Conservation (phyloP, 495 filamentous ascomycete species). For the Penicilliopsis zonata region DNA sequence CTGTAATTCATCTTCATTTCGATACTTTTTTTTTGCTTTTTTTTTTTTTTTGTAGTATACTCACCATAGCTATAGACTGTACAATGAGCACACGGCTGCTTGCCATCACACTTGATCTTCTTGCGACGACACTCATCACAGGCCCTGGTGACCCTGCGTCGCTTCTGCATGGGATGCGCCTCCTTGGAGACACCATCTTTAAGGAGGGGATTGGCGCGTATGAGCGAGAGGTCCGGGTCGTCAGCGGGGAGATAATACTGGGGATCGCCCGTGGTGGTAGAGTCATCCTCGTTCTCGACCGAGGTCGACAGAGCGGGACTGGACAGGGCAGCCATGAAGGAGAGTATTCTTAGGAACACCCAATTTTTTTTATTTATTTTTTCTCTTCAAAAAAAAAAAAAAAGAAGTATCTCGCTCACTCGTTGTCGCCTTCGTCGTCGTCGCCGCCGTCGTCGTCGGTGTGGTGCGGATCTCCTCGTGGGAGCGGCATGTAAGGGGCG, state of each 20-base stretch:
- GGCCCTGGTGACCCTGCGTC: constrained; percentile 77
- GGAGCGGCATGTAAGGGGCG: constrained; percentile 7
- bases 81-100: constrained; percentile 96
- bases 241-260: constrained; percentile 17
- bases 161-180: constrained; percentile 63
- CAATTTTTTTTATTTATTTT: neutral
- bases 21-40: too few species aligned
- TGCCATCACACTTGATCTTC: constrained; percentile 98
- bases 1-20: too few species aligned
- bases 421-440: too few species aligned
- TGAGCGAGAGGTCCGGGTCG: too few species aligned
- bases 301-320: constrained; percentile 12
- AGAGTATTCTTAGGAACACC: neutral
- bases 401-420: too few species aligned
- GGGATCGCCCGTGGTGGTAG: constrained; percentile 7
- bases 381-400: too few species aligned
- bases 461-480: constrained; percentile 1
- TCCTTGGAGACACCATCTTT: constrained; percentile 16
- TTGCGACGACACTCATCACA: constrained; percentile 96
- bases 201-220: too few species aligned
- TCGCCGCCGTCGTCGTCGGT: too few species aligned
- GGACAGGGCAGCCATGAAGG: constrained; percentile 10
- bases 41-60: too few species aligned
- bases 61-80: constrained; percentile 97
- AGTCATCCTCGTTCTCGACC: constrained; percentile 26